Base-by-base conservation (phyloP, 31 red algal genomes). In the Odonthalia washingtoniensis region DNA sequence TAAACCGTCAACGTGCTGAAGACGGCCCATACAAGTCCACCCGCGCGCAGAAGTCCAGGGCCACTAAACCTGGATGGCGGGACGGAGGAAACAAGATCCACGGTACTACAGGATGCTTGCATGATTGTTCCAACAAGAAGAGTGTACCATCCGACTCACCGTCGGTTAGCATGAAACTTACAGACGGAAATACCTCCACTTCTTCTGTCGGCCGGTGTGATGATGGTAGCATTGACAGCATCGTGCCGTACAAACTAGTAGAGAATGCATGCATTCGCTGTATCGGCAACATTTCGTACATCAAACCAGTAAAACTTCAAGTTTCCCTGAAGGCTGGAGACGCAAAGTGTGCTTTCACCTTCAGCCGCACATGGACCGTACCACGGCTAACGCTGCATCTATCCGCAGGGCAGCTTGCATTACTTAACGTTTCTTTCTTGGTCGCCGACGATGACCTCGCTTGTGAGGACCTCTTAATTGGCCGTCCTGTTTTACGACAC, bases 391-490 rank as follows among this genome's bases (percentile, higher is more conserved):
- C 52, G 16, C 52, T 61, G 24, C 52, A 24, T 24, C 52, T 61
- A 17, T 61, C 52, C 52, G 14, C 24, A 61, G 52, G 52, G 52
- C 52, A 61, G 52, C 52, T 61, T 14, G 52, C 52, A 61, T 24
- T 61, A 61, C 16, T 61, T 14, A 61, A 61, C 52, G 52, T 61
- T 61, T 61, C 52, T 14, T 61, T 61, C 14, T 24, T 61, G 67
- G 30, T 72, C 21, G 30, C 67, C 30, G 67, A 72, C 30, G 67
- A 16, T 12, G 67, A 72, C 32, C 30, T 72, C 12, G 30, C 67
- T 12, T 72, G 67, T 32, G 67, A 72, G 30, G 67, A 72, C 67
- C 67, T 72, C 32, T 12, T 72, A 17, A 72, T 72, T 28, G 67
- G 67, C 30, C 67, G 17, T 30, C 30, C 30, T 16, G 67, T 72